phyloP scores from a whole-genome alignment of 2,329 filamentous ascomycete species.

The Aspergillus novofumigatus region DNA sequence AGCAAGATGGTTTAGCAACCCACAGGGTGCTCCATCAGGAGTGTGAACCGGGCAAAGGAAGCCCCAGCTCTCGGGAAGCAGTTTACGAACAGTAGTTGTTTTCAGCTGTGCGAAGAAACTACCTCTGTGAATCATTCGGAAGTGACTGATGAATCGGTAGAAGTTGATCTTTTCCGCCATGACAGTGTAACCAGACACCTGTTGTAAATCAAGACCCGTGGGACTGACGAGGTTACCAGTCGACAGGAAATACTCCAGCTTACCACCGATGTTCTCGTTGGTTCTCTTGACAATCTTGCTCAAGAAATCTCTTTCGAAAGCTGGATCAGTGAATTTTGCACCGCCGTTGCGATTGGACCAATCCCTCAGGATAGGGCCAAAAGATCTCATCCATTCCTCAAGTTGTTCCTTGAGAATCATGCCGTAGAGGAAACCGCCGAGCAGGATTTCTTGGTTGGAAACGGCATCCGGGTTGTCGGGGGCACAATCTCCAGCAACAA shows the following conservation, averaged over 20 bases:
- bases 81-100: constrained; percentile 92
- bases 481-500: constrained; percentile 88
- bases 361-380: constrained; percentile 51
- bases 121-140: constrained; percentile 98
- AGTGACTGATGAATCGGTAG: constrained; percentile 95
- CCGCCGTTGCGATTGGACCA: constrained; percentile 51
- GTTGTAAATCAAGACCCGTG: constrained; percentile 89
- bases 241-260: constrained; percentile 90
- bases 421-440: constrained; percentile 89
- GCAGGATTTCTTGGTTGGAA: constrained; percentile 89
- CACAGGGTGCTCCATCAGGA: constrained; percentile 91
- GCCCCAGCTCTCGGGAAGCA: constrained; percentile 95
- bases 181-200: constrained; percentile 90
- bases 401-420: constrained; percentile 94
- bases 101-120: constrained; percentile 98
- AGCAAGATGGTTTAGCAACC: constrained; percentile 87
- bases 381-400: constrained; percentile 79
- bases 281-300: constrained; percentile 72
- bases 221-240: constrained; percentile 91
- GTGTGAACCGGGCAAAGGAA: constrained; percentile 97
- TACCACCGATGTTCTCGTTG: constrained; percentile 83
- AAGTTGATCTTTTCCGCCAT: constrained; percentile 99
- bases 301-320: constrained; percentile 77
- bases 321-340: constrained; percentile 65
- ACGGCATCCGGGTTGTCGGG: constrained; percentile 96